These are phyloP conservation scores for Chaetomiaceae sp. DNA, from an alignment of 2,329 filamentous ascomycete species.

Conservation along the genomic window DNA sequence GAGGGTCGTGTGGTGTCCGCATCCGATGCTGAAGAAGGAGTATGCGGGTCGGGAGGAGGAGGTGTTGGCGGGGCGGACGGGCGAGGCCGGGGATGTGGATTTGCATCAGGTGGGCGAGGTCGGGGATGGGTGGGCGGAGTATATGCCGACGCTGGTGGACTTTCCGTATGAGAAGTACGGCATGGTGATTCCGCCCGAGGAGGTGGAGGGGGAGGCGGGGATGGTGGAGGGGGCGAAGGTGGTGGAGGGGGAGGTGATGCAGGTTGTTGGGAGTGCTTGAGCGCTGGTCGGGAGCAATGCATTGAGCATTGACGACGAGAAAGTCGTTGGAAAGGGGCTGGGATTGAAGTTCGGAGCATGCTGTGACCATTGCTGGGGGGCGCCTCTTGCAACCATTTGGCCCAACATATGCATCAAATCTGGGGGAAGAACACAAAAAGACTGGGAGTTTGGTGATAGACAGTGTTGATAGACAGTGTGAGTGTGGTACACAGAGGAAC, in stretches of 20 bases:
- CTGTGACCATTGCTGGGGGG: too few relatives aligned
- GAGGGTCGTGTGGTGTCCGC: constrained; percentile 89
- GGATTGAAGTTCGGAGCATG: too few relatives aligned
- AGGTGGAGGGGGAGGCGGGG: constrained; percentile 38
- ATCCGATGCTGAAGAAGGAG: constrained; percentile 69
- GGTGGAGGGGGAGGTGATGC: constrained; percentile 16
- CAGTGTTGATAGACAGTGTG: too few relatives aligned
- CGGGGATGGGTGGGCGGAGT: constrained; percentile 56
- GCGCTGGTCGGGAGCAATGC: too few relatives aligned
- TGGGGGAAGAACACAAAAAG: too few relatives aligned
- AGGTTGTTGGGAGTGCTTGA: constrained; percentile 12
- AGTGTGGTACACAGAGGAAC: too few relatives aligned
- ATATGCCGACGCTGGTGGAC: constrained; percentile 42
- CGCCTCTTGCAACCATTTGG: too few relatives aligned
- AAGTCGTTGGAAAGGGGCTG: too few relatives aligned
- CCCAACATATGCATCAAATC: too few relatives aligned
- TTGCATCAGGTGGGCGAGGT: constrained; percentile 51
- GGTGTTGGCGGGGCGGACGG: constrained; percentile 76
- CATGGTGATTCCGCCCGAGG: constrained; percentile 42
- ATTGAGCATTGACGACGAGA: too few relatives aligned
- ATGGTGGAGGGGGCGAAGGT: constrained; percentile 35
- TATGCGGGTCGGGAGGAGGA: constrained; percentile 70
- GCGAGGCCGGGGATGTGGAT: constrained; percentile 53
- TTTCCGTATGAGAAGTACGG: constrained; percentile 57
- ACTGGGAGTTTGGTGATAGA: too few relatives aligned